These are phyloP conservation scores for Hemerocallis citrina DNA, from an alignment of 106 monocot genomes.

Conservation along the genomic window DNA sequence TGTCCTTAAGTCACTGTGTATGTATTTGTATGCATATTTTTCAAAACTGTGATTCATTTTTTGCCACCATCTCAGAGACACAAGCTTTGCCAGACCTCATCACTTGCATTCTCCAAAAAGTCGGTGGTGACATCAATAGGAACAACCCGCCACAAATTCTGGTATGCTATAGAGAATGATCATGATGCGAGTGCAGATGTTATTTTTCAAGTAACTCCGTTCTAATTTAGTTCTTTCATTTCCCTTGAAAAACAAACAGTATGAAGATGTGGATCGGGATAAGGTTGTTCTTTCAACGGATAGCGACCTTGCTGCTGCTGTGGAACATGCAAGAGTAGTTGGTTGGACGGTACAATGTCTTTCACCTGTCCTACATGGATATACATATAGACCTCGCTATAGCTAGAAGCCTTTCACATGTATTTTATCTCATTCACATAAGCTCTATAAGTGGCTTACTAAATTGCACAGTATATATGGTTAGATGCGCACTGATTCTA, in stretches of 20 bases:
- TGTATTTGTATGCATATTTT: background rate
- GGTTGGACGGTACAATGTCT: conserved; percentile 5
- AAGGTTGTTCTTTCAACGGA: conserved; percentile 79
- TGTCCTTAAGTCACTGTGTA: no score
- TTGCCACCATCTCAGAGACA: conserved; percentile 32
- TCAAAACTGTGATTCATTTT: background rate
- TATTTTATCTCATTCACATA: no score
- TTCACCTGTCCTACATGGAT: no score
- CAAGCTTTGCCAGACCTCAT: conserved; percentile 64
- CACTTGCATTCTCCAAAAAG: conserved; percentile 71
- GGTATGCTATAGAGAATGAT: conserved; percentile 26
- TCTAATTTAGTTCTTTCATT: background rate
- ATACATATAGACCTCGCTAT: no score
- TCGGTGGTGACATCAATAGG: conserved; percentile 61
- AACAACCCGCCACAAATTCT: conserved; percentile 73
- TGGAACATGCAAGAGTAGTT: conserved; percentile 11
- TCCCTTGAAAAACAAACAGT: conserved; percentile 25
- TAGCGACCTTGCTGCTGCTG: conserved; percentile 40
- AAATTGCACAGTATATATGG: no score
- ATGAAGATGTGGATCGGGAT: conserved; percentile 89
- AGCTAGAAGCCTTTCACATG: no score
- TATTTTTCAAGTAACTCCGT: background rate
- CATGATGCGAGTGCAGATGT: background rate
- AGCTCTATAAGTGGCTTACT: no score
- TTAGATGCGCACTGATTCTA: no score